Base-by-base conservation (phyloP, 2,329 filamentous ascomycete genomes). In the Cladosporium sp. region DNA sequence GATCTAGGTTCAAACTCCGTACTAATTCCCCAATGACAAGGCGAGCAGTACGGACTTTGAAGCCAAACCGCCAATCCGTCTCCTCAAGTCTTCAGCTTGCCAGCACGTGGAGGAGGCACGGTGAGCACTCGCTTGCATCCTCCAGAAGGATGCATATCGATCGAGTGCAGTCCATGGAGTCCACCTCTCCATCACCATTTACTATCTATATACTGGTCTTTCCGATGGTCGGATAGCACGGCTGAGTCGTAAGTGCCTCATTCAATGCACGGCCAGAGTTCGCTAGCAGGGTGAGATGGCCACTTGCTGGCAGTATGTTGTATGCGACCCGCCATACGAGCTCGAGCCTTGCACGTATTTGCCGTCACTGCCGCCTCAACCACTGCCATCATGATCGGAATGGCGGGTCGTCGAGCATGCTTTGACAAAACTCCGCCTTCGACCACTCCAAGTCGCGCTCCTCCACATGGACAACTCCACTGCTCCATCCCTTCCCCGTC, bases 401-500 rank as follows among this genome's bases (percentile, higher is more conserved):
- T 28, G 26, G 51, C 26, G 51, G 51, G 51, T 54, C 51, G 25
- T 28, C 26, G 26, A 30, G 25, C 14, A 32, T 30, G 46, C 28
- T 57, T 32, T 39, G 16, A 28, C 14, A 56, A 63, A 63, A 63
- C 49, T 63, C 59, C 59, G 59, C 59, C 49, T 36, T 56, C 11
- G 49, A 28, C 59, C 59, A 56, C 59, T 63, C 48, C 21, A 23
- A 23, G 32, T 43, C 49, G 48, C 34, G 23, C 25, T 25, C 49
- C 59, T 63, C 59, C 59, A 63, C 59, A 28, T 18, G 23, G 21
- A 6, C 30, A 49, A 26, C 46, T n/a, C 58, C 46, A 48, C 39
- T 18, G 23, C 49, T 11, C 49, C 49, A 53, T 25, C 48, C 28
- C 8, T 8, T 18, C 3, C 49, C 49, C 4, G 30, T 16, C 16